Percentiles rank a stretch among this genome's conserved stretches.
These are phyloP conservation scores for Colletotrichum truncatum DNA, from an alignment of 2,329 filamentous ascomycete genomes.

Conservation along the genomic window DNA sequence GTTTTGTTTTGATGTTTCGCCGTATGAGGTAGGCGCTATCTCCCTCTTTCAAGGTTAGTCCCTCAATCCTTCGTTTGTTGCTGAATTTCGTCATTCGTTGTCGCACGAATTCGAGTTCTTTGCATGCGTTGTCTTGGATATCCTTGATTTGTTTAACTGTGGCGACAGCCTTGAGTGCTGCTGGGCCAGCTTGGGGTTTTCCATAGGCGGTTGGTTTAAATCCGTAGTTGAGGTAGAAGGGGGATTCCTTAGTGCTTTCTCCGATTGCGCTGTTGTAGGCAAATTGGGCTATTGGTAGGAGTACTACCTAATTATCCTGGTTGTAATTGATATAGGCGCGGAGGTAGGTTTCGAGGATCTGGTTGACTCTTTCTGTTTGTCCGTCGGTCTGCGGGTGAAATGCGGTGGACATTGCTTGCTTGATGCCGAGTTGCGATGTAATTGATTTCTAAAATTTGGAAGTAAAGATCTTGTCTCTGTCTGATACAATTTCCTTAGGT, in stretches of 20 bases:
- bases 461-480: background rate
- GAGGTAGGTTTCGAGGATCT: background rate
- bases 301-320: no score
- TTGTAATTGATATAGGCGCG: no score
- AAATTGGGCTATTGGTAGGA: no score
- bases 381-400: background rate
- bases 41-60: background rate
- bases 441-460: background rate
- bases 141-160: background rate
- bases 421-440: background rate
- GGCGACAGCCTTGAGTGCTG: background rate
- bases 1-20: constrained; percentile 6
- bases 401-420: background rate
- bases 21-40: background rate
- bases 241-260: constrained; percentile 1
- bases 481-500: background rate
- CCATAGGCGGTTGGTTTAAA: background rate
- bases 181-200: background rate
- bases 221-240: constrained; percentile 1
- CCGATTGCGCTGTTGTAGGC: no score
- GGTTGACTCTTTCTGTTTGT: background rate
- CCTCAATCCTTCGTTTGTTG: background rate
- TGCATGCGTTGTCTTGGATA: background rate
- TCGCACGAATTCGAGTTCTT: background rate
- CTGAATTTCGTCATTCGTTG: background rate